Evolutionary conservation across 176 grass and related monocot genomes (phyloP), one percentile per base, ranked within the genome.

Genomic region (Ensete ventricosum): DNA sequence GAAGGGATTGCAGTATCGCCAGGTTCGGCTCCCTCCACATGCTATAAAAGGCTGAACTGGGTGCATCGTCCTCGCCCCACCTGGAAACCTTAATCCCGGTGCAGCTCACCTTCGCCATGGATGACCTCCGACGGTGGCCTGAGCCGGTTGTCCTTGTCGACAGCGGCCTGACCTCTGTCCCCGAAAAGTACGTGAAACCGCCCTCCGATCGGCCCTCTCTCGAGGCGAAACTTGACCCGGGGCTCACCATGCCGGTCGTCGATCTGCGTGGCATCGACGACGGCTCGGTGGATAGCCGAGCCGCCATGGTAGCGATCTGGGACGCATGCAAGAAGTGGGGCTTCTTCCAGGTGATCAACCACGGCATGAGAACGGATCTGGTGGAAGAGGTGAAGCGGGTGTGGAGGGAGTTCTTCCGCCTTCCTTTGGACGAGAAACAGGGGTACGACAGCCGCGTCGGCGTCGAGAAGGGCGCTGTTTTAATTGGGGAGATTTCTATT

Each of bases 301-400:
- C 48, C 17, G 69, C 64, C 55, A 26, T 48, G 19, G 9, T 83
- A 8, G 79, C 81, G 74, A 50, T 95, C 43, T 78, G 81, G 21
- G 73, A 80, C 11, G 91, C 91, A 55, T 90, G 83, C 54, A 83
- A 73, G 69, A 66, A 84, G 9, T 95, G 88, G 91, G 88, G 91
- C 1, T 95, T 95, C 85, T 95, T 95, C 79, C 91, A 90, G 50
- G 79, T 85, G 54, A 83, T 95, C 71, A 90, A 95, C 71, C 88
- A 90, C 55, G 81, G 70, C 49, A 79, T 95, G 52, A 55, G 58
- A n/a, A 60, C 64, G 0, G 88, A 78, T 71, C 63, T 63, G 24
- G 60, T 81, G n/a, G 25, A 74, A 43, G 77, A 64, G 50, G 82
- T 94, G 77, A 81, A 54, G 72, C 55, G 59, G 19, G 83, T 76